A percentile compares a stretch with the other conserved stretches of the same genome.
These are phyloP conservation scores for Cercophora newfieldiana DNA, from an alignment of 495 filamentous ascomycete genomes.

Conservation along the genomic window DNA sequence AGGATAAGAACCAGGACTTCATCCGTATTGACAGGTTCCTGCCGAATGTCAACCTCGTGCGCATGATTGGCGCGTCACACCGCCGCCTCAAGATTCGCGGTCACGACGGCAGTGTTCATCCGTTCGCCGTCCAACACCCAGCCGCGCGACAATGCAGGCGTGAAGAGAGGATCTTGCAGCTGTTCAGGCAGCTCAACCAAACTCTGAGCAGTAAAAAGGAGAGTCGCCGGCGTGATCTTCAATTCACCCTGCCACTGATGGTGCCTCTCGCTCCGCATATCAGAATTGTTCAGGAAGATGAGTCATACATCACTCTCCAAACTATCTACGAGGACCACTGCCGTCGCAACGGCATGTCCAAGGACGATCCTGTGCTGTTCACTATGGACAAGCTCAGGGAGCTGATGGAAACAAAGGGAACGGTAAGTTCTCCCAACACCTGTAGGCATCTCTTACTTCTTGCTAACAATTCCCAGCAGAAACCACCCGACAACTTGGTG, in stretches of 20 bases:
- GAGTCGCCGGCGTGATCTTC: constrained; percentile 85
- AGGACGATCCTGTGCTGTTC: constrained; percentile 92
- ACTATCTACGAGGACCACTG: constrained; percentile 96
- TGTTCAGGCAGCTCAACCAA: constrained; percentile 98
- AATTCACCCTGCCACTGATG: constrained; percentile 94
- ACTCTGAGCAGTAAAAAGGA: constrained; percentile 88
- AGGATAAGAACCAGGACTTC: constrained; percentile 98
- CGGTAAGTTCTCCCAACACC: constrained; percentile 45
- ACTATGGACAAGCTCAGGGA: constrained; percentile 89
- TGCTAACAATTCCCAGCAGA: constrained; percentile 47
- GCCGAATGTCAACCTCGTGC: constrained; percentile 87
- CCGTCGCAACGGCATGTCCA: constrained; percentile 76
- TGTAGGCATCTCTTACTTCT: not conserved
- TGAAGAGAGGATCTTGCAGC: constrained; percentile 90
- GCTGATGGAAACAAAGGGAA: constrained; percentile 65
- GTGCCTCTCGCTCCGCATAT: constrained; percentile 91
- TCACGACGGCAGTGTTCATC: constrained; percentile 93
- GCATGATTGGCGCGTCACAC: constrained; percentile 84
- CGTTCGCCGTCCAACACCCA: constrained; percentile 94
- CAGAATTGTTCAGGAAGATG: constrained; percentile 89
- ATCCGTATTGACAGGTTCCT: constrained; percentile 95
- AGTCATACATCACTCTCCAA: constrained; percentile 91
- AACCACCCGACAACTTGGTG: constrained; percentile 63
- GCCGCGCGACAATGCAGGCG: constrained; percentile 86
- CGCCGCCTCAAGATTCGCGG: constrained; percentile 92